Base-by-base conservation (phyloP, 139 green algal genomes). In the Closterium sp. region DNA sequence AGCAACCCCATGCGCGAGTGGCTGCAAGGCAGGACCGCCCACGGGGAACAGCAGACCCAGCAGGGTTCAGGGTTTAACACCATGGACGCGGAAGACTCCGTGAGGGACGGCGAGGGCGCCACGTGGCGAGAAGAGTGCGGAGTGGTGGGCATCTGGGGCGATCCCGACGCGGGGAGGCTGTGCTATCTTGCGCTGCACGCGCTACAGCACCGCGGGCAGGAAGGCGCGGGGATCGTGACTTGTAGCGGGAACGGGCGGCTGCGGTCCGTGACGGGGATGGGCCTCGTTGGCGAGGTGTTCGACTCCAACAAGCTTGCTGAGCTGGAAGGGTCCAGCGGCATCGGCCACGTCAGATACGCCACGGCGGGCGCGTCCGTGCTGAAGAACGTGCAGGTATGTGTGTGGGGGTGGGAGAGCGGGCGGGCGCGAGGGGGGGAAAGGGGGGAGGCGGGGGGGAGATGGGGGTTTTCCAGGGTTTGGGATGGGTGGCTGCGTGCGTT, bases 281-380 rank as follows among this genome's bases (percentile, higher is more conserved):
- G 98, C 8, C 96, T 99, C 30, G 98, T 99, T 23, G 98, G 97
- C 91, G 98, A 99, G 88, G 98, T 99, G 30, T 99, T 99, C 92
- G 92, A 94, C 85, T 92, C 96, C 25, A 91, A 97, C 87, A 92
- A 96, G 25, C 96, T 99, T 93, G 94, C 97, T 81, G 95, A 96
- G 28, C 96, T 99, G 88, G 90, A 92, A 83, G 97, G 97, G 7
- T 84, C 38, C 88, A 86, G 91, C 16, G 95, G 94, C 16, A 95
- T 96, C 36, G 95, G 94, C 16, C 95, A 96, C 92, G 93, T 95
- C 34, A 96, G 98, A 43, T 99, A 99, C 94, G 97, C 98, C 55
- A 99, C 98, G 33, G 97, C 98, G n/a, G 98, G 98, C 84, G 96
- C 95, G 30, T 93, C 95, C 4, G 96, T 94, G 23, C 97, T 97